Evolutionary conservation across 768 basidiomycete genomes (phyloP), one percentile per base, ranked within the genome.

Genomic region (Boletus patriciae): DNA sequence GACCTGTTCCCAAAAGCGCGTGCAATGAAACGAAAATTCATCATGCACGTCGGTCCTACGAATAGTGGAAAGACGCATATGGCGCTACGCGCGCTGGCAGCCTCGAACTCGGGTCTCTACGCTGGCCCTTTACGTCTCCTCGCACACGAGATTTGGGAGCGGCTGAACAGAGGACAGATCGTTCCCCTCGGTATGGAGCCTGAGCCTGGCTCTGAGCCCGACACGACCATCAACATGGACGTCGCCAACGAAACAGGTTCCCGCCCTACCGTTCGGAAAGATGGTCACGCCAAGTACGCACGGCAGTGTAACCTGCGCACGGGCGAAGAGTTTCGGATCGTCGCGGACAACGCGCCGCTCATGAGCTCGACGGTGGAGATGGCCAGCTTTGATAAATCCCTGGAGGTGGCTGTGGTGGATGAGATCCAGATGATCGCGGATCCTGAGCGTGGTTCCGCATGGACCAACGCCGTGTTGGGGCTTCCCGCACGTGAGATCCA

Each of bases 41-140:
- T 95, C 70, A 87, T 98, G 79, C 96, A 99, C 65, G 93, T 99
- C 40, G 97, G 96, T 0, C 97, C 97, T 0, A 98, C 97, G 23
- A 99, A 98, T 72, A 92, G 91, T 59, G 97, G 96, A 31, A 99
- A 99, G 76, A 99, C 96, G 0, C 87, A 98, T 67, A 86, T 90
- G 66, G 97, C 96, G 0, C 76, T 99, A 10, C 86, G 92, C 43
- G 92, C 94, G 0, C 81, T 99, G 3, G 90, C 93, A 0, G 83
- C 85, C 5, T 85, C 94, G 0, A 65, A 69, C 1, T 74, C 76
- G 0, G 97, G 95, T 6, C 79, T 89, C 4, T 98, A 98, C 63
- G 93, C 92, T 0, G 94, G 95, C 0, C 97, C 96, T 0, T 78
- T 98, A 6, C 83, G 96, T 19, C 80, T 99, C 38, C 86, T 99